Base-by-base conservation (phyloP, 2,329 filamentous ascomycete genomes). In the Fusarium succisae region DNA sequence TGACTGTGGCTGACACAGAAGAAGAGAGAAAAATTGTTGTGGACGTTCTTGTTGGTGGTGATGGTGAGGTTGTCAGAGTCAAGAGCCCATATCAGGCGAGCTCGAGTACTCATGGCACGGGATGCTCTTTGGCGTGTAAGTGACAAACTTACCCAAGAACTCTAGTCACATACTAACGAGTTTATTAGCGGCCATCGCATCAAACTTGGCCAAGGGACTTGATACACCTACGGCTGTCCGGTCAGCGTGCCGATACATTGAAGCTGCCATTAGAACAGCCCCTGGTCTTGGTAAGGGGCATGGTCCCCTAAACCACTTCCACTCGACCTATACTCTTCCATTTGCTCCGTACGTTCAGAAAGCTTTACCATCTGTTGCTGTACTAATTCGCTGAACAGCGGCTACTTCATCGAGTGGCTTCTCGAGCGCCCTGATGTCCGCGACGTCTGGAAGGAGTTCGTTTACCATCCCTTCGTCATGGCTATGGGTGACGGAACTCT, bases 101-200 rank as follows among this genome's bases (percentile, higher is more conserved):
- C 14, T 92, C 87, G 68, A 96, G 96, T 79, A 98, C 96, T 1
- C 96, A 99, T 79, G 96, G 96, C 2, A 98, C 96, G 1, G 96
- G 96, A 8, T 99, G 96, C 80, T 97, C 95, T 15, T 87, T 98
- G 68, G 96, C 96, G 45, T 98, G 92, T 93, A 82, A 85, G 91
- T 86, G 37, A 37, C 22, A 39, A 35, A 20, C 53, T 58, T 18
- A 10, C 15, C 13, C 12, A 3, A 26, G 30, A 15, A 61, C 7
- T 28, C 24, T 12, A 1, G 11, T 8, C 17, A 17, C 5, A 8
- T 70, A 30, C 68, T 67, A 37, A 65, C 8, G 13, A 54, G 2
- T 7, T 32, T 15, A 26, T 18, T 35, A 91, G 91, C 93, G 70
- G 92, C 93, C 7, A 93, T 95, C 77, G 91, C 93, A 4, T 92